phyloP scores from a whole-genome alignment of 352 stramenopile genomes.

The Phytophthora pseudosyringae region DNA sequence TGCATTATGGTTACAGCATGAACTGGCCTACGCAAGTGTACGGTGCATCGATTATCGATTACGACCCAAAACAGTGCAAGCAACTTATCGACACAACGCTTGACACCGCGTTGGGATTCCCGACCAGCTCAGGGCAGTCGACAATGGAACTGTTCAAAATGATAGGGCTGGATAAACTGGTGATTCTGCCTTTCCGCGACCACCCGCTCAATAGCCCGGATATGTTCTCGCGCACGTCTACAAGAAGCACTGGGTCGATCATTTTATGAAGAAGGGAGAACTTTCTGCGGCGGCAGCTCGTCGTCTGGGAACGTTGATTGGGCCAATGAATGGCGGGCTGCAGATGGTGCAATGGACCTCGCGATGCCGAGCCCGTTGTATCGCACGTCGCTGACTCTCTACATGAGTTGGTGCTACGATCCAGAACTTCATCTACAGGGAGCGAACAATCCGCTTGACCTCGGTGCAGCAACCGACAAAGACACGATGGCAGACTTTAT shows the following conservation, averaged over 20 bases:
- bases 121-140: neutral
- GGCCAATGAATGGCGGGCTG: slow-evolving; percentile 19
- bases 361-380: slow-evolving; percentile 19
- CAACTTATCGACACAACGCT: slow-evolving; percentile 9
- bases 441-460: too few relatives aligned
- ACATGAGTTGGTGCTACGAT: slow-evolving; percentile 38
- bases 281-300: neutral
- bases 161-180: slow-evolving; percentile 23
- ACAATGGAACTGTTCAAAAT: slow-evolving; percentile 5
- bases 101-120: slow-evolving; percentile 21
- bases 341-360: slow-evolving; percentile 24
- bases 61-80: neutral
- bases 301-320: slow-evolving; percentile 7
- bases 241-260: slow-evolving; percentile 29
- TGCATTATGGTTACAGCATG: slow-evolving; percentile 42
- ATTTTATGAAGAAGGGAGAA: slow-evolving; percentile 28
- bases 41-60: slow-evolving; percentile 33
- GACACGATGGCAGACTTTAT: too few relatives aligned
- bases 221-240: slow-evolving; percentile 19
- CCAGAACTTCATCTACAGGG: slow-evolving; percentile 17
- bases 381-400: slow-evolving; percentile 19
- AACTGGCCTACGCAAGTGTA: slow-evolving; percentile 36
- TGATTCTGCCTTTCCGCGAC: slow-evolving; percentile 27
- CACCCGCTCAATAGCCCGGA: slow-evolving; percentile 19
- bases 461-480: too few relatives aligned